Evolutionary conservation across 2,329 filamentous ascomycete genomes (phyloP), one percentile per base, ranked within the genome.

Genomic region (Sphaerulina musiva): DNA sequence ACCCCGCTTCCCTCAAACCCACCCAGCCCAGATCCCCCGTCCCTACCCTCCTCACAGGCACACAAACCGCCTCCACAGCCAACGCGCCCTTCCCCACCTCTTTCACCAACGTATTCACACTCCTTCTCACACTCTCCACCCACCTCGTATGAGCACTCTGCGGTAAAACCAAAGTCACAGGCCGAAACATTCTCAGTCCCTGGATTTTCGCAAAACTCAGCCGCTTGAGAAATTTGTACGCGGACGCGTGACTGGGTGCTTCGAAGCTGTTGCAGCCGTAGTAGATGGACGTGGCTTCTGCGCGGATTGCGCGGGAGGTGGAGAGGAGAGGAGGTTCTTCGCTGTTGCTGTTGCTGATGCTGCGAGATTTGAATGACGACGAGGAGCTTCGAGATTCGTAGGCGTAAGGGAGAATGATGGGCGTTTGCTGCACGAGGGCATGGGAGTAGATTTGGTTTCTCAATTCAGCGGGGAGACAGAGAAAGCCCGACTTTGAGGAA

Each of bases 191-290:
- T 29, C 56, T 46, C 36, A 60, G 38, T 14, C 40, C 41, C 6
- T 50, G 40, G n/a, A 59, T 55, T 11, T 56, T 58, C 8, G 48
- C 51, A 1, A 43, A n/a, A n/a, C 46, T 46, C 10, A 59, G 40
- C 7, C 46, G 46, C 31, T 54, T 43, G 2, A 60, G 46, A 42
- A 58, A 60, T 39, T 40, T 40, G n/a, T 60, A 54, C 38, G 58
- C 58, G 2, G 58, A 51, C 1, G 56, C 53, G 17, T 56, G 58
- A 2, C 48, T 53, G 7, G 58, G 58, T 3, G 57, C 57, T 23
- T 52, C 48, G 58, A 62, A 62, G 9, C 38, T 57, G 48, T 62
- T 62, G 54, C 51, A 48, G 46, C 56, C 58, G 44, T 59, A 62
- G 60, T 54, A 62, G 42, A 62, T 56, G 6, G 60, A 54, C 2